Base-by-base conservation (phyloP, 768 basidiomycete species). In the Mrakia blollopis region DNA sequence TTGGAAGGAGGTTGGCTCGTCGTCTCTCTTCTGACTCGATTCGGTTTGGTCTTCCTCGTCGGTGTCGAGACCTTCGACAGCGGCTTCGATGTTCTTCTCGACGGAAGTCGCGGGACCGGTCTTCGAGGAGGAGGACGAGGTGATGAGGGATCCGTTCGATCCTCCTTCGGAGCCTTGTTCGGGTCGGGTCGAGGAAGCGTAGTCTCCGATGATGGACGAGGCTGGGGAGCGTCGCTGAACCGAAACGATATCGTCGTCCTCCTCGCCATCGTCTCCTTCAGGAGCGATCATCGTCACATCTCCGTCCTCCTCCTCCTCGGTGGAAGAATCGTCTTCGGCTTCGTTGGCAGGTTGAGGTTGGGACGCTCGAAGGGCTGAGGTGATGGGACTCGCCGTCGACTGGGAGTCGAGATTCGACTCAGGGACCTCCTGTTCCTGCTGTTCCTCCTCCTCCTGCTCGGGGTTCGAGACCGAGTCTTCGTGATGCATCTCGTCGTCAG, bases 191-290 rank as follows among this genome's bases (percentile, higher is more conserved):
- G 62, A 37, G 10, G 62, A 63, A 32, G 62, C 62, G 35, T 32
- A 63, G 62, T 63, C 62, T 63, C 35, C 62, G 62, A 63, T 37
- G 35, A 63, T 63, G 37, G 65, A 68, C 65, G 65, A 37, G 1
- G 25, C 37, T 25, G 65, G 65, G 7, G 65, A 68, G 13, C 65
- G 65, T 44, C 65, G 65, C 23, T 16, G 35, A n/a, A 68, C 35
- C 37, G 65, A 68, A 25, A 68, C 65, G 39, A 68, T 68, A 39
- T 68, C 65, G 65, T 68, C 65, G 65, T 68, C 62, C 6, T 68
- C 65, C 6, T 68, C 65, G 21, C 23, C 39, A 23, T 37, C 63
- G 32, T 68, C 65, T 39, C 44, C 65, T 10, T 11, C 35, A 21
- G 65, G 39, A 25, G 65, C 65, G 65, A 68, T 35, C 37, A 68